Percentiles rank a stretch among this genome's conserved stretches.
These are phyloP conservation scores for Elongisporangium anandrum DNA, from an alignment of 352 stramenopile genomes.

Conservation along the genomic window DNA sequence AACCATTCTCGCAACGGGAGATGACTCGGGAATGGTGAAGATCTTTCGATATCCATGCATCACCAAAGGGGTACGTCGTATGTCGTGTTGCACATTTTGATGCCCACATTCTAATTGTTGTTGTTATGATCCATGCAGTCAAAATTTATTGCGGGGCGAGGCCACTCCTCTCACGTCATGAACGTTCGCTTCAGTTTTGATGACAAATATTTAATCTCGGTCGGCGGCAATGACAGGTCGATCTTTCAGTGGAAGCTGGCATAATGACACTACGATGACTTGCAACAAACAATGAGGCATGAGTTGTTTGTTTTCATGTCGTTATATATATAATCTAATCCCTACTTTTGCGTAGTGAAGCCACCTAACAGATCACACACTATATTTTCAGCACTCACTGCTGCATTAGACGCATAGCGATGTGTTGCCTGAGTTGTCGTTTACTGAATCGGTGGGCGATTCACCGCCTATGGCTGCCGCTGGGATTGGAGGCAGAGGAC, in stretches of 20 bases:
- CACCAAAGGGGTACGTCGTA: constrained; percentile 46
- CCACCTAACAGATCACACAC: too few species aligned
- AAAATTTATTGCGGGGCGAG: constrained; percentile 44
- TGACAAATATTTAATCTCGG: constrained; percentile 79
- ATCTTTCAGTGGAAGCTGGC: constrained; percentile 84
- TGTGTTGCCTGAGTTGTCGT: background rate
- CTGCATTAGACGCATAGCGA: background rate
- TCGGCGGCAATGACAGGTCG: constrained; percentile 78
- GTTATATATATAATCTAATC: too few species aligned
- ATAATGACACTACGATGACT: too few species aligned
- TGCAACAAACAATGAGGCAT: too few species aligned
- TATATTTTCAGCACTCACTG: too few species aligned
- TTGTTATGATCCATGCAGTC: constrained; percentile 18
- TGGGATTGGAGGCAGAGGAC: background rate
- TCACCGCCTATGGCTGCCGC: background rate
- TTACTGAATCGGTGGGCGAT: background rate
- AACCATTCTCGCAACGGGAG: constrained; percentile 69
- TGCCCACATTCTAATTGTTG: background rate
- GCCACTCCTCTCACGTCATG: constrained; percentile 80
- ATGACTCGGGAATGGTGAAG: constrained; percentile 81
- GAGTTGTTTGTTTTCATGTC: too few species aligned
- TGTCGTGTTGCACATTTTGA: background rate
- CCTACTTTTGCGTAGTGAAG: too few species aligned
- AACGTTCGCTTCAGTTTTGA: constrained; percentile 80
- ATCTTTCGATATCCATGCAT: constrained; percentile 86